These are phyloP conservation scores for Acacia confusa DNA, from an alignment of 306 rosid species.

Conservation along the genomic window DNA sequence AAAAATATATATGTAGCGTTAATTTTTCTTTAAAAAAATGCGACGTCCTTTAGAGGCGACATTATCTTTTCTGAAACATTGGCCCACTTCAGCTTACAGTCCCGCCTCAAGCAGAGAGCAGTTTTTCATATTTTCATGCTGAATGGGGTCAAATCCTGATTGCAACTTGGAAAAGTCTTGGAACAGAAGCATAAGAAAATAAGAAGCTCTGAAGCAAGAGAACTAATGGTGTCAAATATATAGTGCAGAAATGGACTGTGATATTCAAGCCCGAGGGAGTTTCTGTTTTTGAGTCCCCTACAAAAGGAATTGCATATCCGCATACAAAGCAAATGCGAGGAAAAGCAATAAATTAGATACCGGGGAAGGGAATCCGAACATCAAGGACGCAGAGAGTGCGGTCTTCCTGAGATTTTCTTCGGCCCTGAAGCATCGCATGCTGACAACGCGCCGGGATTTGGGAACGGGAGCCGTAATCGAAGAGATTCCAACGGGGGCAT, in stretches of 20 bases:
- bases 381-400: slow-evolving; percentile 86
- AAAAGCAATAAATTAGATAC: slow-evolving; percentile 32
- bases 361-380: slow-evolving; percentile 75
- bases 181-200: background rate
- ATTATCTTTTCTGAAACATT: background rate
- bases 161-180: background rate
- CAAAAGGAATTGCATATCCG: background rate
- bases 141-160: background rate
- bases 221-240: background rate
- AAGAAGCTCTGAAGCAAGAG: background rate
- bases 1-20: background rate
- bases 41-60: background rate
- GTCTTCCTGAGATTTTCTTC: slow-evolving; percentile 74
- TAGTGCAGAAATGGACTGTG: background rate
- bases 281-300: slow-evolving; percentile 3
- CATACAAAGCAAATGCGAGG: background rate
- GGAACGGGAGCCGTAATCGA: slow-evolving; percentile 45
- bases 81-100: background rate
- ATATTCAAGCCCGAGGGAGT: background rate
- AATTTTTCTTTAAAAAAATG: background rate
- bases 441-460: slow-evolving; percentile 61
- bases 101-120: background rate
- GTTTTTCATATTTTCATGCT: background rate
- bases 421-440: slow-evolving; percentile 69
- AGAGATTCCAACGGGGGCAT: slow-evolving; percentile 89